Conservation (phyloP, 805 yeast genomes). For the Cyberlindnera euphorbiae region DNA sequence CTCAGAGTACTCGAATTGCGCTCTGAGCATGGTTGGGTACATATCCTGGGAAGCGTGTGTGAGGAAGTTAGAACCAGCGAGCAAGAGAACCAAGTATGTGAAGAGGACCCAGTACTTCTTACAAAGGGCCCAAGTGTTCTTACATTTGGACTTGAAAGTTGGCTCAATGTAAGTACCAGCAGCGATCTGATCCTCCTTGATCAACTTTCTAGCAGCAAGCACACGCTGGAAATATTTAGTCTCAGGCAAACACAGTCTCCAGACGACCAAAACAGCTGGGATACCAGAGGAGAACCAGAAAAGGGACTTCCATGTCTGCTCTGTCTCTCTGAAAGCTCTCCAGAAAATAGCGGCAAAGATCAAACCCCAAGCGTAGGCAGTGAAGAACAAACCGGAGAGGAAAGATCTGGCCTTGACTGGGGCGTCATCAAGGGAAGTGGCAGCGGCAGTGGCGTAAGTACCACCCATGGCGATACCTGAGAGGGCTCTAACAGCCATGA, state of each 20-base stretch:
- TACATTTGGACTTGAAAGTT: constrained; percentile 19
- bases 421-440: constrained; percentile 53
- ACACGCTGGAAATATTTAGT: constrained; percentile 43
- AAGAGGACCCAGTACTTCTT: constrained; percentile 57
- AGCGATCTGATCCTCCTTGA: constrained; percentile 24
- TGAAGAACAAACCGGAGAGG: constrained; percentile 53
- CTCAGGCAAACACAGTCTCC: constrained; percentile 58
- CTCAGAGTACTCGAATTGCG: constrained; percentile 42
- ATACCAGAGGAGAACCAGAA: constrained; percentile 71
- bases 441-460: constrained; percentile 38
- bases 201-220: constrained; percentile 26
- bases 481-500: constrained; percentile 59
- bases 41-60: constrained; percentile 75
- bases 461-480: constrained; percentile 56
- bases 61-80: constrained; percentile 67
- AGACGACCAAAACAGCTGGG: constrained; percentile 50
- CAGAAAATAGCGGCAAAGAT: constrained; percentile 59
- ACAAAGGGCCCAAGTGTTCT: constrained; percentile 31
- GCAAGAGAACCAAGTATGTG: constrained; percentile 51
- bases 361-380: constrained; percentile 61
- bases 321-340: constrained; percentile 50
- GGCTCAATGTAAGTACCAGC: constrained; percentile 27
- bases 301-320: constrained; percentile 59
- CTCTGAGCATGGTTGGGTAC: constrained; percentile 56
- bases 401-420: constrained; percentile 58